Evolutionary conservation across 768 basidiomycete genomes (phyloP), one percentile per base, ranked within the genome.

Genomic region (Grammothele lineata): DNA sequence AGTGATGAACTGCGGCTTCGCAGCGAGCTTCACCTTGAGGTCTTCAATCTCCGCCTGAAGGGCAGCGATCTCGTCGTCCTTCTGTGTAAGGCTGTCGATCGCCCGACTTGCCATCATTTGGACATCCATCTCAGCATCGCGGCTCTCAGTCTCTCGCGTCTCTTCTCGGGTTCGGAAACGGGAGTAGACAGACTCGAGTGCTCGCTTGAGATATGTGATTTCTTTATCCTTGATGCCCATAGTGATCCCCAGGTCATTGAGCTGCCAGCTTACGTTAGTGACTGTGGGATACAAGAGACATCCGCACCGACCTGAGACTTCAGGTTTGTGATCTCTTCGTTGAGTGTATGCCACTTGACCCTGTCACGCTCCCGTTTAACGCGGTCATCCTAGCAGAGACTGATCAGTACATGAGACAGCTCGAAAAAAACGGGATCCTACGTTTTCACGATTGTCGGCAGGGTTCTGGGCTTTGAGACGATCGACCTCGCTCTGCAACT

Each of bases 131-230:
- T 80, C 79, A 0, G 72, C 65, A 39, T 63, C 71, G 36, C 70
- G 72, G 8, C 21, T 47, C n/a, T 53, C 51, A 3, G 43, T 40
- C 40, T 77, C 74, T 37, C 73, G 67, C 21, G 59, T 59, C 56
- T 83, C 80, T 57, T 79, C 77, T 36, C 77, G 66, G 5, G 77
- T 70, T 5, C 76, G 72, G 62, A 93, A 85, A n/a, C 87, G 76
- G 10, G 83, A 83, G 63, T 90, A 90, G 4, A 94, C 85, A 6
- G 87, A 85, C 63, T 92, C 89, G 30, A 96, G 70, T n/a, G 90
- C 87, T 12, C 85, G 83, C 59, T 91, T 90, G 32, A 93, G 74
- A 57, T 85, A 88, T 0, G 75, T 54, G 26, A 85, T 73, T 46
- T 92, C 87, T 59, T 90, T 92, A 52, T 85, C 79, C 58, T 83